Percentiles rank a stretch among this genome's conserved stretches.
These are phyloP conservation scores for Aspergillus ostianus DNA, from an alignment of 495 filamentous ascomycete species.

Conservation along the genomic window DNA sequence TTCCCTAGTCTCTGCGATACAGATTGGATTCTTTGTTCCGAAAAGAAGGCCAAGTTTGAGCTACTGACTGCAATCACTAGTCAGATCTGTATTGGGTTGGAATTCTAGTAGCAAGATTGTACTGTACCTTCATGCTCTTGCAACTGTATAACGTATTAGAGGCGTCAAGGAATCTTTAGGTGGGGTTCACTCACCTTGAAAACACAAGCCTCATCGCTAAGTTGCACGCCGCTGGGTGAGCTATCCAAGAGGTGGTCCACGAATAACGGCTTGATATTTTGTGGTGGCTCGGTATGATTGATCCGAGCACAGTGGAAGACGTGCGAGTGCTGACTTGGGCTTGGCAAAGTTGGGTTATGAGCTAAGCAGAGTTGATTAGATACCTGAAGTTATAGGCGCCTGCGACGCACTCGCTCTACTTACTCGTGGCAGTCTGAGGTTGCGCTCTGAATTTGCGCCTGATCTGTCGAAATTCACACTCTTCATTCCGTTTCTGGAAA, in stretches of 20 bases:
- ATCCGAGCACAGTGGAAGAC: neutral
- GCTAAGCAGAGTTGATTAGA: neutral
- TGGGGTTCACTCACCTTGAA: slow-evolving; percentile 4
- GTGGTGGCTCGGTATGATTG: neutral
- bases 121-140: neutral
- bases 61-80: slow-evolving; percentile 20
- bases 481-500: slow-evolving; percentile 8
- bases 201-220: neutral
- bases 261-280: neutral
- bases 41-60: slow-evolving; percentile 37
- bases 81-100: neutral
- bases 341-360: neutral
- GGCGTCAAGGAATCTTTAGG: neutral
- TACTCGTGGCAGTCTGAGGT: neutral
- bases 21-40: slow-evolving; percentile 29
- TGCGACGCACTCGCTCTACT: neutral
- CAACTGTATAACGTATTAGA: neutral
- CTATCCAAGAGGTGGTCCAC: slow-evolving; percentile 10
- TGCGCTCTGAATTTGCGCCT: slow-evolving; percentile 1
- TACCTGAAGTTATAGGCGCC: neutral
- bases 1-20: slow-evolving; percentile 32
- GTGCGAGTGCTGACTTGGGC: neutral
- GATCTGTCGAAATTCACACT: slow-evolving; percentile 3
- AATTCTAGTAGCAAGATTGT: neutral
- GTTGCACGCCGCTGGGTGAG: neutral